These are phyloP conservation scores for Microsporum canis DNA, from an alignment of 2,329 filamentous ascomycete genomes.

Conservation along the genomic window DNA sequence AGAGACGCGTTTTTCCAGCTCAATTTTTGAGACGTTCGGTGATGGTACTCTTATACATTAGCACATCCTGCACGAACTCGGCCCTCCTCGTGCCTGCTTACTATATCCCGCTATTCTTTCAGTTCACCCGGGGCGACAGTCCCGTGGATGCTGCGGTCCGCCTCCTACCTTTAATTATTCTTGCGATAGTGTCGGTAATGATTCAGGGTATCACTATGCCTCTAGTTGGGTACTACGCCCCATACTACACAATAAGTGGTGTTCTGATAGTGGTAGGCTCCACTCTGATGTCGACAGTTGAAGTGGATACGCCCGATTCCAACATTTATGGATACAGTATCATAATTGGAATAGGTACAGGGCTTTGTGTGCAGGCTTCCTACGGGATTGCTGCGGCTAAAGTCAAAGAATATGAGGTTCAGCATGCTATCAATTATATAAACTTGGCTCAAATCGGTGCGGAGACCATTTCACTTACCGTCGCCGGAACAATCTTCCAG, in stretches of 20 bases:
- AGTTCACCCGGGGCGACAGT: constrained; percentile 38
- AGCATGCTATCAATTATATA: constrained; percentile 31
- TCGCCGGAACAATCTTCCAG: constrained; percentile 16
- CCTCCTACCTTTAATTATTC: constrained; percentile 23
- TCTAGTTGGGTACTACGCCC: constrained; percentile 11
- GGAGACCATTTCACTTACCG: constrained; percentile 1
- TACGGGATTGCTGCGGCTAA: constrained; percentile 31
- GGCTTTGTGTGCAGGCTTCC: constrained; percentile 24
- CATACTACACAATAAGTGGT: background rate
- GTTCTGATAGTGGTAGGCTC: constrained; percentile 19
- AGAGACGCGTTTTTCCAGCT: constrained; percentile 39
- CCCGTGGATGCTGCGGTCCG: constrained; percentile 23
- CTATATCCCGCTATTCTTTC: constrained; percentile 46
- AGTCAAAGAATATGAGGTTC: constrained; percentile 22
- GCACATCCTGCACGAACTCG: constrained; percentile 27
- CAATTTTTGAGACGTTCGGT: constrained; percentile 34
- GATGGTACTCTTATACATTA: constrained; percentile 36
- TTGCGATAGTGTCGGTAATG: constrained; percentile 18
- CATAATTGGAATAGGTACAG: constrained; percentile 32
- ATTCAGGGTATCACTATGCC: constrained; percentile 16
- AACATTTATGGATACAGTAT: constrained; percentile 24
- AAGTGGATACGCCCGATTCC: constrained; percentile 10
- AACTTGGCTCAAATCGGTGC: constrained; percentile 22
- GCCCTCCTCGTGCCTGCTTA: constrained; percentile 36
- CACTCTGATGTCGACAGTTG: constrained; percentile 15